Base-by-base conservation (phyloP, 2,329 filamentous ascomycete genomes). In the Trichophyton simii region DNA sequence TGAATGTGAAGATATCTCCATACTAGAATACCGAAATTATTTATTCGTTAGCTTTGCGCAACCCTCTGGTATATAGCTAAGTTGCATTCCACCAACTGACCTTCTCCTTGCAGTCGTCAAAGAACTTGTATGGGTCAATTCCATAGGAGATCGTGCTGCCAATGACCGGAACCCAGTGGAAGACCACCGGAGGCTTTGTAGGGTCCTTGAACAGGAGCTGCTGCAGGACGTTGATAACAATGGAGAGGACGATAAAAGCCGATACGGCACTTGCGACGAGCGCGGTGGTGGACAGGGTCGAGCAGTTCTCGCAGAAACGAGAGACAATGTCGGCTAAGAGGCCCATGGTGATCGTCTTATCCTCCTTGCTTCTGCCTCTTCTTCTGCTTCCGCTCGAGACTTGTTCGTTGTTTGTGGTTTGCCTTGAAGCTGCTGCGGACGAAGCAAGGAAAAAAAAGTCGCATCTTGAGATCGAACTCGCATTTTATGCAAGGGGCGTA, bases 81-180 rank as follows among this genome's bases (percentile, higher is more conserved):
- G 28, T 31, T 31, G 28, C 7, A 7, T 31, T 31, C 6, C 28
- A 6, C 28, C 54, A 46, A 66, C 77, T 64, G 69, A 91, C 88
- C 86, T 95, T 95, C 69, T 82, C 80, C 68, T 85, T 82, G 76
- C 85, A 82, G 68, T 80, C 68, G 68, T 82, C 81, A 73, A 85
- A 85, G 75, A 86, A 85, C 63, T 78, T 79, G 73, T 81, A 85
- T 1, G 84, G 69, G 71, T 97, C 90, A 76, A 96, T 96, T 74
- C 92, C 92, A 77, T 97, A 99, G 52, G 84, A 88, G 69, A 97
- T 80, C 63, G 94, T 96, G 78, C 87, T 96, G 66, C 92, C 92
- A 69, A 99, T 81, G 67, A 95, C 76, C 63, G 83, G 83, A 36
- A 86, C 75, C 79, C 78, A 82, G 73, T 86, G 83, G 73, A 86